phyloP scores from a whole-genome alignment of 2,329 filamentous ascomycete genomes.

The Fusarium brevicatenulatum region DNA sequence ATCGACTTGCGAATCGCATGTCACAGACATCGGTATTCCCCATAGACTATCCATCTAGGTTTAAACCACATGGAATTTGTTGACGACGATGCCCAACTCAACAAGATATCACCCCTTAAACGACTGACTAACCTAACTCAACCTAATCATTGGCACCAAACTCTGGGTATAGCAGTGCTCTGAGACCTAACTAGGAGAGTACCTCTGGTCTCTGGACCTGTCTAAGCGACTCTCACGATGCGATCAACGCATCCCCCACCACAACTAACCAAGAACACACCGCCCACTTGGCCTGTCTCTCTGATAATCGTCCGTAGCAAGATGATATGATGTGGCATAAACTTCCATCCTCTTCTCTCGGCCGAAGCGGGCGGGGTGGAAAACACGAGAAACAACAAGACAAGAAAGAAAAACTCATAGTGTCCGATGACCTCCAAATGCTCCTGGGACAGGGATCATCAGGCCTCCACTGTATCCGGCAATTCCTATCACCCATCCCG shows the following conservation, averaged over 20 bases:
- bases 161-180: not conserved
- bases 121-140: constrained; percentile 1
- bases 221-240: constrained; percentile 5
- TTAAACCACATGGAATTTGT: constrained; percentile 9
- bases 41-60: not conserved
- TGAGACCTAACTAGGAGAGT: not conserved
- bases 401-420: constrained; percentile 17
- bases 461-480: constrained; percentile 10
- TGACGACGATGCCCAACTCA: constrained; percentile 19
- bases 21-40: not conserved
- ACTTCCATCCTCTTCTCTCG: constrained; percentile 18
- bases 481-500: constrained; percentile 3
- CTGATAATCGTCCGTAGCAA: constrained; percentile 4
- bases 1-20: not conserved
- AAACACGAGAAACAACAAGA: constrained; percentile 9
- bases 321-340: constrained; percentile 40
- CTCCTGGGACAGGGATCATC: constrained; percentile 18
- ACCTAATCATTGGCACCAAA: not conserved
- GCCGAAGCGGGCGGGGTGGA: constrained; percentile 34
- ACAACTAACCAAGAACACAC: constrained; percentile 15
- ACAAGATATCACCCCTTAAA: constrained; percentile 7
- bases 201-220: not conserved
- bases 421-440: constrained; percentile 43
- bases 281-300: constrained; percentile 3
- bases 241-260: constrained; percentile 21